A percentile compares a stretch with the other conserved stretches of the same genome.
Evolutionary conservation across 306 rosid genomes (phyloP).

Genomic region (Ziziphus jujuba): DNA sequence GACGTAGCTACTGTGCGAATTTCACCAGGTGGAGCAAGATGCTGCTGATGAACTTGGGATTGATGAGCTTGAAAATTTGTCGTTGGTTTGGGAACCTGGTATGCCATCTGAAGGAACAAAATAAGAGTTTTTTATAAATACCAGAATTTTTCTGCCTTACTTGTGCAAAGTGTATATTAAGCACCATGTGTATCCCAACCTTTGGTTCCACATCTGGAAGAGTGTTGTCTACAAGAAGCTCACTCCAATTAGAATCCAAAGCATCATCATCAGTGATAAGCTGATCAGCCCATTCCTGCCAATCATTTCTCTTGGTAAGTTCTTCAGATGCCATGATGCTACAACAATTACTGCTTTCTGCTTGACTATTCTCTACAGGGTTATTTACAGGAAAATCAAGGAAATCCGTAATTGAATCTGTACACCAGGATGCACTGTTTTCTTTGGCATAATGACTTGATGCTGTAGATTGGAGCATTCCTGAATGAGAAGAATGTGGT

Average conservation of each 20-base stretch:
- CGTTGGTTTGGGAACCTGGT: slow-evolving; percentile 55
- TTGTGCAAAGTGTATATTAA: slow-evolving; percentile 25
- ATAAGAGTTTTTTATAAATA: slow-evolving; percentile 20
- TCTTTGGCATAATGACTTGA: slow-evolving; percentile 57
- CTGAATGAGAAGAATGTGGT: slow-evolving; percentile 58
- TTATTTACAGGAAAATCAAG: slow-evolving; percentile 69
- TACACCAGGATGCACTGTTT: slow-evolving; percentile 63
- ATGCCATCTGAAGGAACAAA: slow-evolving; percentile 61
- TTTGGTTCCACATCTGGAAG: slow-evolving; percentile 74
- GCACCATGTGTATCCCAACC: slow-evolving; percentile 45
- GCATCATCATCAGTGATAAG: slow-evolving; percentile 80
- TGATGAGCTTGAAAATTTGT: slow-evolving; percentile 47
- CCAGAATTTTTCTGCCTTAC: slow-evolving; percentile 30
- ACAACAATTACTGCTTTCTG: slow-evolving; percentile 65
- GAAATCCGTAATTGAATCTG: slow-evolving; percentile 71
- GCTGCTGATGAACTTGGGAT: slow-evolving; percentile 61
- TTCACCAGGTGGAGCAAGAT: slow-evolving; percentile 58
- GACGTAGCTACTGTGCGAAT: slow-evolving; percentile 43
- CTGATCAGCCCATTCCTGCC: slow-evolving; percentile 98
- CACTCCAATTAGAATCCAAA: slow-evolving; percentile 81
- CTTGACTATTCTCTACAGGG: slow-evolving; percentile 57
- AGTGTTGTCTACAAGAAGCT: slow-evolving; percentile 67
- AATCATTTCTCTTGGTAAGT: slow-evolving; percentile 61
- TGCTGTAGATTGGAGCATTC: slow-evolving; percentile 44
- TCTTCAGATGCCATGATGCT: slow-evolving; percentile 65